Conservation (phyloP, 352 stramenopile species). For the Elongisporangium prolatum region DNA sequence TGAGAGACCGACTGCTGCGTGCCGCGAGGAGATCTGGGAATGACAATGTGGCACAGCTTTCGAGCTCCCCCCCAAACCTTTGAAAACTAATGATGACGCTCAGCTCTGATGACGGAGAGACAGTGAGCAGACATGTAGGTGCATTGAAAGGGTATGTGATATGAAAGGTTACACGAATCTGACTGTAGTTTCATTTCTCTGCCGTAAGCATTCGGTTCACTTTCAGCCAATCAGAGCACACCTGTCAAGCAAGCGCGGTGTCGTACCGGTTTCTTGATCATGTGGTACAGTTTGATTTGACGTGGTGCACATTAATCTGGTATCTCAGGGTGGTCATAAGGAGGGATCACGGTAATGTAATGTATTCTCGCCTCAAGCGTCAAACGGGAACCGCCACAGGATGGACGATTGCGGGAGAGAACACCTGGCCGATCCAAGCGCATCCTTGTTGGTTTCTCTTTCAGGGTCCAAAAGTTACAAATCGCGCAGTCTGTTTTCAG, state of each 20-base stretch:
- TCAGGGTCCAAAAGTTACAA: neutral
- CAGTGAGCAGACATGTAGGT: neutral
- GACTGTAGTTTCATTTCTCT: neutral
- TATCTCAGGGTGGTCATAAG: neutral
- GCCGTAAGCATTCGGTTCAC: neutral
- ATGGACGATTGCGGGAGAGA: neutral
- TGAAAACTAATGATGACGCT: neutral
- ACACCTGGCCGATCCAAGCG: neutral
- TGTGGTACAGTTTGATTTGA: neutral
- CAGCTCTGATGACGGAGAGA: neutral
- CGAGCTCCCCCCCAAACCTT: neutral
- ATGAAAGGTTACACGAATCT: neutral
- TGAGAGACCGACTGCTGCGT: neutral
- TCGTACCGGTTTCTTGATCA: neutral
- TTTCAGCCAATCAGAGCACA: neutral
- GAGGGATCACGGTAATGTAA: neutral
- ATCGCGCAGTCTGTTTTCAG: neutral
- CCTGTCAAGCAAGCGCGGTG: neutral
- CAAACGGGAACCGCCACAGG: neutral
- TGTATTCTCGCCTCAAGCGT: neutral
- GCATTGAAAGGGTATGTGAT: neutral
- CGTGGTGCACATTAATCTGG: neutral
- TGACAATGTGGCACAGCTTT: neutral
- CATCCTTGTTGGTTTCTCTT: neutral
- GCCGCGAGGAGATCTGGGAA: neutral